phyloP scores from a whole-genome alignment of 768 basidiomycete species.

The Agaricus blazei region DNA sequence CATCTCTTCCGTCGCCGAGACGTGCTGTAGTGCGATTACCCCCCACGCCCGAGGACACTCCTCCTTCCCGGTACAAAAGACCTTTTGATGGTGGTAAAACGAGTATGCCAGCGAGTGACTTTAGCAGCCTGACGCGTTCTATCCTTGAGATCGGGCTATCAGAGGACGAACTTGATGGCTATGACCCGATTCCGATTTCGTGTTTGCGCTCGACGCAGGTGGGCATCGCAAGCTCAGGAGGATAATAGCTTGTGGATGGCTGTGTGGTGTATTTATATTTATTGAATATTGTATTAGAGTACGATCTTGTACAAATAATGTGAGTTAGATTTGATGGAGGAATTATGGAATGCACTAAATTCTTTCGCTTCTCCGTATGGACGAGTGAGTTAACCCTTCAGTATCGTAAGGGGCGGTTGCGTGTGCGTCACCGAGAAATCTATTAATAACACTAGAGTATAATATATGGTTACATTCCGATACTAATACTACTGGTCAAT shows the following conservation, averaged over 20 bases:
- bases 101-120: background rate
- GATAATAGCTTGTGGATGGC: background rate
- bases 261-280: background rate
- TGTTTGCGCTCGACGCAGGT: conserved; percentile 7
- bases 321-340: too few relatives aligned
- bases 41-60: conserved; percentile 10
- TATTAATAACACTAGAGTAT: background rate
- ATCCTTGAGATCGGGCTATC: conserved; percentile 1
- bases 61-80: conserved; percentile 7
- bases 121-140: background rate
- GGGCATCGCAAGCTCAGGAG: background rate
- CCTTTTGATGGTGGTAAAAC: background rate
- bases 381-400: too few relatives aligned
- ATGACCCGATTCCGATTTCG: conserved; percentile 2
- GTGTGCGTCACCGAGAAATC: background rate
- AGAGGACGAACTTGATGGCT: conserved; percentile 4
- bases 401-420: too few relatives aligned
- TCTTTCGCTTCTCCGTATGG: too few relatives aligned
- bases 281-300: background rate
- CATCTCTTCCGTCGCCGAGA: background rate
- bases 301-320: too few relatives aligned
- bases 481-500: conserved; percentile 16
- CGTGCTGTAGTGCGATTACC: background rate
- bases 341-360: too few relatives aligned
- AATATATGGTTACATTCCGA: background rate